These are phyloP conservation scores for Otatea glauca DNA, from an alignment of 176 grass and related monocot species.

Conservation along the genomic window DNA sequence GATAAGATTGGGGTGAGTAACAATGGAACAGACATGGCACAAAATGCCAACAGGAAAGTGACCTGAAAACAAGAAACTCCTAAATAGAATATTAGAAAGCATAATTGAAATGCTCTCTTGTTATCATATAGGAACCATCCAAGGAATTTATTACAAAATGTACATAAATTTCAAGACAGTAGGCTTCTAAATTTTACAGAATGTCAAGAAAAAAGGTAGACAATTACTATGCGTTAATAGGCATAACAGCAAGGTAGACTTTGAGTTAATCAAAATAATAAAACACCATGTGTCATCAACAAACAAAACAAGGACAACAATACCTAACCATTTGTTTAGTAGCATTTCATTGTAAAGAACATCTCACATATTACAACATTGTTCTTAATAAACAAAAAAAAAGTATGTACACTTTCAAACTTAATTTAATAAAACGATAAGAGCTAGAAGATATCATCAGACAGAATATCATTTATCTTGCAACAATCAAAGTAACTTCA, in stretches of 20 bases:
- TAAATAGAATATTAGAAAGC: conserved; percentile 6
- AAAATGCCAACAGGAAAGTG: conserved; percentile 9
- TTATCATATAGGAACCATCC: not conserved
- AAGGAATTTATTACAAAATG: not conserved
- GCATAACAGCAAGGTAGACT: not conserved
- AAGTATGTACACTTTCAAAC: not conserved
- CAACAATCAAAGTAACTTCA: not conserved
- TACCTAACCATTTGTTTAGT: not conserved
- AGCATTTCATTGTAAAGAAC: conserved; percentile 4
- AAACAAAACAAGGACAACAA: not conserved
- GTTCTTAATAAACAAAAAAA: not conserved
- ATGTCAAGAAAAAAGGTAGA: not conserved
- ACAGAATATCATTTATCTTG: not conserved
- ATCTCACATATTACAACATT: not conserved
- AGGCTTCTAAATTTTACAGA: not conserved
- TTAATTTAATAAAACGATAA: not conserved
- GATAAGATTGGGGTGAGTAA: not conserved
- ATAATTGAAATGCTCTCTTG: not conserved
- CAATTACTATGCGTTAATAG: not conserved
- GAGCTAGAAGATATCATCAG: conserved; percentile 1
- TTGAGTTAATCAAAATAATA: conserved; percentile 2
- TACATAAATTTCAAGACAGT: not conserved
- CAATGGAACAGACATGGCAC: not conserved
- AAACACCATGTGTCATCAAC: not conserved
- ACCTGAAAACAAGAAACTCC: not conserved